Percentiles rank a stretch among this genome's conserved stretches.
These are phyloP conservation scores for Nemania sp. DNA, from an alignment of 2,329 filamentous ascomycete species.

Conservation along the genomic window DNA sequence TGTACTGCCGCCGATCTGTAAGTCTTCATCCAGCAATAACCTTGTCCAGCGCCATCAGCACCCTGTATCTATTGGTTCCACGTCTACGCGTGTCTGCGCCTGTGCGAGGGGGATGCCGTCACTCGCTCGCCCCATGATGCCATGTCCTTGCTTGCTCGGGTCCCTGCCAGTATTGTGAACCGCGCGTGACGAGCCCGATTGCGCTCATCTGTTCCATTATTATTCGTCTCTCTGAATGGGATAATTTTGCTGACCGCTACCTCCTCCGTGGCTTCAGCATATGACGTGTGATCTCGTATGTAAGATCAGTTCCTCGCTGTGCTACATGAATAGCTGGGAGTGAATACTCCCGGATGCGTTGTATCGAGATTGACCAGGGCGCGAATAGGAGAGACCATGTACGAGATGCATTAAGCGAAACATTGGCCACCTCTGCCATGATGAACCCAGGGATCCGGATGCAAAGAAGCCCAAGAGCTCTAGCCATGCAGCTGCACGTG, in stretches of 20 bases:
- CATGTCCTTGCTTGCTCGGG: constrained; percentile 23
- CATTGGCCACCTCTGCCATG: constrained; percentile 97
- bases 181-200: constrained; percentile 30
- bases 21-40: constrained; percentile 53
- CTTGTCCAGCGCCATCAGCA: constrained; percentile 33
- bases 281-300: constrained; percentile 92
- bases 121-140: constrained; percentile 31
- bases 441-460: constrained; percentile 87
- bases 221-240: constrained; percentile 19
- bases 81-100: constrained; percentile 36
- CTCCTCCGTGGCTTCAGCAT: constrained; percentile 64
- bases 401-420: constrained; percentile 97
- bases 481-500: constrained; percentile 58
- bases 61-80: constrained; percentile 40
- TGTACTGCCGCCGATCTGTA: constrained; percentile 89
- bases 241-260: constrained; percentile 51
- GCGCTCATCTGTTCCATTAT: constrained; percentile 30
- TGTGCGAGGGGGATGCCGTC: constrained; percentile 27
- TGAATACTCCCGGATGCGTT: constrained; percentile 33
- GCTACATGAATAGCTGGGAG: constrained; percentile 38
- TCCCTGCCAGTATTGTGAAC: constrained; percentile 24
- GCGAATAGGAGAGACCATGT: constrained; percentile 84
- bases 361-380: constrained; percentile 43
- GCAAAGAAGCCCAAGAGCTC: constrained; percentile 78
- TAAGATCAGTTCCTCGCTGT: constrained; percentile 44